Evolutionary conservation across 2,329 filamentous ascomycete genomes (phyloP), one percentile per base, ranked within the genome.

Genomic region (Ophiocordyceps polyrhachis-furcata): DNA sequence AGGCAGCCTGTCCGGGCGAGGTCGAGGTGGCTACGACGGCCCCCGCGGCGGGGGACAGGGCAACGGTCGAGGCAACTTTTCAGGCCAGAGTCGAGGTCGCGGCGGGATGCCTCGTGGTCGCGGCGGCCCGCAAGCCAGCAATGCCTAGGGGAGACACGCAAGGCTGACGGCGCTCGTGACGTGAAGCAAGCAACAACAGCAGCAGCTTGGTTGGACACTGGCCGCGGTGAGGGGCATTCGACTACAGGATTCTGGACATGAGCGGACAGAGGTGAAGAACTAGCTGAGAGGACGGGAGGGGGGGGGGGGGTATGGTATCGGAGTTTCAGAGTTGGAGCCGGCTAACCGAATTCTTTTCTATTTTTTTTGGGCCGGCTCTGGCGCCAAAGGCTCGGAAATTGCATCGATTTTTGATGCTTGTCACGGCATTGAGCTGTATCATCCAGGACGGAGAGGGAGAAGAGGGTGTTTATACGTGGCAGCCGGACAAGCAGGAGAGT

Each of bases 11-110:
- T 67, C 74, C 52, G 70, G 71, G 51, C 76, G 81, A 55, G 78
- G 80, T 49, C 81, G 82, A 56, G 79, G 79, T 52, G 74, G 74
- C 37, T 76, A 71, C 49, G 78, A 83, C 40, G 65, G 67, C 47
- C 63, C 64, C 51, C 77, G 79, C 51, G 63, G 68, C 43, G 74
- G 75, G 44, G 75, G 74, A 58, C 78, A 81, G 58, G 64, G 69
- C 45, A 65, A 62, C 50, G 69, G 76, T 53, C 77, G 81, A 47
- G 79, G 81, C 49, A 79, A 75, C 58, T 88, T 82, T 65, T 74
- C 79, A 45, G 79, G 81, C 45, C 69, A 70, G 50, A 67, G 65
- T 51, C 71, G 81, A 50, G 77, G 78, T 41, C 77, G 83, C 54
- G 81, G 83, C 50, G 76, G 76, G 53, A 67, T 71, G 55, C 67